phyloP scores from a whole-genome alignment of 768 basidiomycete species.

The Cystofilobasidium bisporidii region DNA sequence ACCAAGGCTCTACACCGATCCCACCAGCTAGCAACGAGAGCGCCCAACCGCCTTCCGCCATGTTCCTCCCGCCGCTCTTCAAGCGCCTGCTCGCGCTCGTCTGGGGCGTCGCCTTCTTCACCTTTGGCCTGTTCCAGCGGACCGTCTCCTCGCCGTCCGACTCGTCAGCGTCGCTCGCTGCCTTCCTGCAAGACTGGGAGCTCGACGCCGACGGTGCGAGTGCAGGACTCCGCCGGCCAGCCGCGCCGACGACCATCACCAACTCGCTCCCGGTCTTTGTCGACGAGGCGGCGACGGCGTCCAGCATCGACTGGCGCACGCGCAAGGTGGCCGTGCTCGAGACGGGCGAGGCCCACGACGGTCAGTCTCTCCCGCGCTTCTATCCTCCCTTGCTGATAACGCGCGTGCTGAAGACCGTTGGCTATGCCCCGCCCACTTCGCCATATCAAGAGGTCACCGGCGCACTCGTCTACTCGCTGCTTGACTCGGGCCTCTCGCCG shows the following conservation, averaged over 20 bases:
- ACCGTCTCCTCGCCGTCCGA: background rate
- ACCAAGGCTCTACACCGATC: no score
- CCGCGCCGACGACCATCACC: background rate
- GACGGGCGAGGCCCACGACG: no score
- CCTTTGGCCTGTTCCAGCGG: background rate
- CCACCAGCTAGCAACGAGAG: background rate
- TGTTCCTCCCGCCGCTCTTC: constrained; percentile 2
- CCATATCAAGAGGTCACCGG: background rate
- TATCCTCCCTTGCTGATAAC: no score
- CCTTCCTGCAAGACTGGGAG: background rate
- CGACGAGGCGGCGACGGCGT: background rate
- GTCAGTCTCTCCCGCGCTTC: no score
- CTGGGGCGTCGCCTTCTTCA: constrained; percentile 2
- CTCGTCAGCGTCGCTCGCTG: background rate
- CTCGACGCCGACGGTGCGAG: background rate
- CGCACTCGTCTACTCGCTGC: background rate
- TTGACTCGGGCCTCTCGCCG: background rate
- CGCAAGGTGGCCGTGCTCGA: no score
- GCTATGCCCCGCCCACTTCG: no score
- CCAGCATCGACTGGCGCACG: no score
- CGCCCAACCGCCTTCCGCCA: background rate
- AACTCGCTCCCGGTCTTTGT: background rate
- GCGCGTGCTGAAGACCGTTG: no score
- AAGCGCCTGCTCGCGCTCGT: background rate
- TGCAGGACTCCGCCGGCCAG: background rate